Conservation (phyloP, 129 eudicot species). For the Gnaphalium uliginosum region DNA sequence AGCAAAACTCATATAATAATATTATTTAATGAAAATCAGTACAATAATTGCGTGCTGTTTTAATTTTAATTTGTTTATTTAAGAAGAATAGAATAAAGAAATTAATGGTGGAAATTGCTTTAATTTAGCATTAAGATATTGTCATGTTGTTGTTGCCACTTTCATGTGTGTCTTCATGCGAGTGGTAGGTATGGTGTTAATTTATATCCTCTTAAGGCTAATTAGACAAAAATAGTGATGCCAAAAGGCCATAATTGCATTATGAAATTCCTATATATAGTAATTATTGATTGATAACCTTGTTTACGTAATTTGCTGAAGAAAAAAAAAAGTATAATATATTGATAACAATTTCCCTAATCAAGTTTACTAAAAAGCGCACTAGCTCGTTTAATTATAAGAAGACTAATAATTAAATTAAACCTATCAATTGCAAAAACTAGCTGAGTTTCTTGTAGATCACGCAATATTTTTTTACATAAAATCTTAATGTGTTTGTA, state of each 20-base stretch:
- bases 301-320: background rate
- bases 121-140: conserved; percentile 25
- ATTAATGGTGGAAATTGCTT: background rate
- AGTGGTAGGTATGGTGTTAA: conserved; percentile 28
- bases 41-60: conserved; percentile 12
- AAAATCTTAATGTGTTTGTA: too few relatives aligned
- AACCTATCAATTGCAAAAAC: too few relatives aligned
- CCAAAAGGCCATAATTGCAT: conserved; percentile 17
- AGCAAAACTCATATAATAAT: too few relatives aligned
- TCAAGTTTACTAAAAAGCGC: background rate
- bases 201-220: background rate
- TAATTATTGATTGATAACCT: background rate
- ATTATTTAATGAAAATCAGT: background rate
- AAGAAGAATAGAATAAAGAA: conserved; percentile 15
- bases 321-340: too few relatives aligned
- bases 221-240: conserved; percentile 18
- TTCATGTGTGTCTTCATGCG: conserved; percentile 30
- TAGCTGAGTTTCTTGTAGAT: too few relatives aligned
- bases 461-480: background rate
- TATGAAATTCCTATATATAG: background rate
- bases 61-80: conserved; percentile 2
- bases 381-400: background rate
- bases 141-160: conserved; percentile 34
- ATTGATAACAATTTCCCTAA: background rate
- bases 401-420: too few relatives aligned